These are phyloP conservation scores for Dendrobium nobile DNA, from an alignment of 106 monocot species.

Conservation along the genomic window DNA sequence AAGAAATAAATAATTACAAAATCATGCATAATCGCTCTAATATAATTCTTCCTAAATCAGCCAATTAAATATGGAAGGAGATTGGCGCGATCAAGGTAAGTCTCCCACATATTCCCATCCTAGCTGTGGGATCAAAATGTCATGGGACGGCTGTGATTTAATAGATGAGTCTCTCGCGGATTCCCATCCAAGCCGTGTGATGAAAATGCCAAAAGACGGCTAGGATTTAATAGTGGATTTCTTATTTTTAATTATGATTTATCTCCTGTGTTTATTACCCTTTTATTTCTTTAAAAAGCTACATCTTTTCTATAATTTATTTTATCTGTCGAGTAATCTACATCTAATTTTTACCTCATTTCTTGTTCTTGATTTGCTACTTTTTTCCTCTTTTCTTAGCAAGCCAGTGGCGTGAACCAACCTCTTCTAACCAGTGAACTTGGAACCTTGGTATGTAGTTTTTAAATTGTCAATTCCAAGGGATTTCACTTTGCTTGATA, in stretches of 20 bases:
- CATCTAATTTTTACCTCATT: neutral
- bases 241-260: neutral
- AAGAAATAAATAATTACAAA: too few species aligned
- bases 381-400: conserved; percentile 27
- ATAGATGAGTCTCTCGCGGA: too few species aligned
- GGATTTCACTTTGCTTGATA: neutral
- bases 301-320: neutral
- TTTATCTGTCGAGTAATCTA: neutral
- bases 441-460: conserved; percentile 68
- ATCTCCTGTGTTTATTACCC: neutral
- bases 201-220: too few species aligned
- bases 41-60: too few species aligned
- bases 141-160: too few species aligned
- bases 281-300: neutral
- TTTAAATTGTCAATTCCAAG: neutral
- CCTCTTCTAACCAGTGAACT: conserved; percentile 57
- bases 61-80: too few species aligned
- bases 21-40: too few species aligned
- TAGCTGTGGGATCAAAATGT: too few species aligned
- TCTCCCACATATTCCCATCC: too few species aligned
- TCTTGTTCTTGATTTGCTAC: neutral
- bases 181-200: too few species aligned
- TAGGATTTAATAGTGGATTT: too few species aligned
- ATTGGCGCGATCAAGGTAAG: too few species aligned
- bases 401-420: conserved; percentile 48